These are phyloP conservation scores for Sarocladiaceae sp. DNA, from an alignment of 2,329 filamentous ascomycete genomes.

Conservation along the genomic window DNA sequence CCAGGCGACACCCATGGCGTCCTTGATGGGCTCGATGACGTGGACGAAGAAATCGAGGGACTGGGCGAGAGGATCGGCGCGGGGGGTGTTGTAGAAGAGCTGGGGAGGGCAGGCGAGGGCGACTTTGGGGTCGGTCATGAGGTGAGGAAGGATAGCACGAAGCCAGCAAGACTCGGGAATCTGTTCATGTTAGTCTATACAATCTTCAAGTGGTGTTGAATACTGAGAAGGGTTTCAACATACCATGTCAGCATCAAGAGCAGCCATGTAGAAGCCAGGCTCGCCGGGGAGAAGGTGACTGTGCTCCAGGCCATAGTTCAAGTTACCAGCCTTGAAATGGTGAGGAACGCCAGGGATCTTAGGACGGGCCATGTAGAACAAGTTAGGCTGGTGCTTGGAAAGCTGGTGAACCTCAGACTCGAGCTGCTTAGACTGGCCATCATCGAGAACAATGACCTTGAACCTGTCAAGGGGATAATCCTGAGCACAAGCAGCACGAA, in stretches of 20 bases:
- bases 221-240: slow-evolving; percentile 9
- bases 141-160: slow-evolving; percentile 53
- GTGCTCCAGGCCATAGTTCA: slow-evolving; percentile 55
- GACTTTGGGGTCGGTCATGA: slow-evolving; percentile 52
- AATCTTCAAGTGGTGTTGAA: neutral
- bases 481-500: slow-evolving; percentile 47
- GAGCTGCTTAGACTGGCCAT: slow-evolving; percentile 43
- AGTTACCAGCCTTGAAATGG: slow-evolving; percentile 62
- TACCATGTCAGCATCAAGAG: slow-evolving; percentile 63
- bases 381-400: slow-evolving; percentile 38
- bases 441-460: slow-evolving; percentile 52
- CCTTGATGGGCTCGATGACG: slow-evolving; percentile 46
- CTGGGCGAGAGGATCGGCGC: slow-evolving; percentile 53
- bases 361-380: slow-evolving; percentile 48
- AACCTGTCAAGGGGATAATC: slow-evolving; percentile 51
- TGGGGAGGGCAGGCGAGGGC: slow-evolving; percentile 58
- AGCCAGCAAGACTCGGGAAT: slow-evolving; percentile 60
- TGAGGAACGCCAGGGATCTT: slow-evolving; percentile 45
- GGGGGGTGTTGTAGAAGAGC: slow-evolving; percentile 60
- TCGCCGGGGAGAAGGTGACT: slow-evolving; percentile 48
- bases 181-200: slow-evolving; percentile 21
- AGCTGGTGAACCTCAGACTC: slow-evolving; percentile 33
- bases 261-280: slow-evolving; percentile 55
- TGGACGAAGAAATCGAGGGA: slow-evolving; percentile 56
- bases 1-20: slow-evolving; percentile 53